Evolutionary conservation across 2,329 filamentous ascomycete species (phyloP).

Genomic region (Trichoderma citrinoviride): DNA sequence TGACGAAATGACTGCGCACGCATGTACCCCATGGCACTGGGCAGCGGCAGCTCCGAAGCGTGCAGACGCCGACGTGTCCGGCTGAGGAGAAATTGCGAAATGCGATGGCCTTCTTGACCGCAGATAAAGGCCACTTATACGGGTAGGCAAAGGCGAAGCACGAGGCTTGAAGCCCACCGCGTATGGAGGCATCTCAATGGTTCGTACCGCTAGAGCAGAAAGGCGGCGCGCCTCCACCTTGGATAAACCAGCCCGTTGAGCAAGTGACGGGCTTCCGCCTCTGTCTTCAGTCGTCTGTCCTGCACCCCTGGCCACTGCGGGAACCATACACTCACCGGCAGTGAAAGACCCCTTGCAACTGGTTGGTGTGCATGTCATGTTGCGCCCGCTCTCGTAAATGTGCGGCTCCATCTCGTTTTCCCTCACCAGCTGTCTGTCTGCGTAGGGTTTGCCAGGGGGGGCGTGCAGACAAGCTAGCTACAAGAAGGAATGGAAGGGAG

Average conservation of each 20-base stretch:
- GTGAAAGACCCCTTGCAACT: background rate
- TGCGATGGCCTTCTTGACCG: background rate
- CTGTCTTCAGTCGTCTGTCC: background rate
- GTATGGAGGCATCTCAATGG: background rate
- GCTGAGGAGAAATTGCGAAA: background rate
- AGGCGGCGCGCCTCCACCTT: background rate
- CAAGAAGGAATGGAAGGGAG: background rate
- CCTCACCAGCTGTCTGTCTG: background rate
- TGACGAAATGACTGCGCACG: background rate
- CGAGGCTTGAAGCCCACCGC: too few relatives aligned
- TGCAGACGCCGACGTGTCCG: background rate
- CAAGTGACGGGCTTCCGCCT: background rate
- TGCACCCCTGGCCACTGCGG: background rate
- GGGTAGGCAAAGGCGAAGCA: background rate
- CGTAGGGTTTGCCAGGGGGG: background rate
- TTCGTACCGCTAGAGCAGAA: background rate
- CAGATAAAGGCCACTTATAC: background rate
- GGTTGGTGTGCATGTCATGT: background rate
- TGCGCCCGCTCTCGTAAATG: conserved; percentile 13
- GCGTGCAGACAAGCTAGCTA: conserved; percentile 3
- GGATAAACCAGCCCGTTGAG: background rate
- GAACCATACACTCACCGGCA: conserved; percentile 12
- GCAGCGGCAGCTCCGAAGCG: background rate
- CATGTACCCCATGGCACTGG: background rate
- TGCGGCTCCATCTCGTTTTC: conserved; percentile 9